Conservation (phyloP, 768 basidiomycete genomes). For the Naematelia encephala region DNA sequence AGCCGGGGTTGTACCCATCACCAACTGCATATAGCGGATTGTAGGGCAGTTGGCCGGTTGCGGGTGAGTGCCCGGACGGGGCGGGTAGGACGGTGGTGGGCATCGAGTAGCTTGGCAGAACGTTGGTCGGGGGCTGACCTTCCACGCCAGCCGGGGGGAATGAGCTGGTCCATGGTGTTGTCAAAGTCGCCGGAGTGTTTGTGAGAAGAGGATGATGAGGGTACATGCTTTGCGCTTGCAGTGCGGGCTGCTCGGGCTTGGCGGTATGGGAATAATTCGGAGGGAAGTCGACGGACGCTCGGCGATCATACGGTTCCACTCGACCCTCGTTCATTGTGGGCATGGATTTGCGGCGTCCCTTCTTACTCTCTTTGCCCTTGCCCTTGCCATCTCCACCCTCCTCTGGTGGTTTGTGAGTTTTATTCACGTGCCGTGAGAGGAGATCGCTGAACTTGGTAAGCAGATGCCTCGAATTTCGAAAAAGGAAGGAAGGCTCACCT, state of each 20-base stretch:
- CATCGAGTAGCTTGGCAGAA: not conserved
- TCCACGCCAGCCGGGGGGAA: not conserved
- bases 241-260: not conserved
- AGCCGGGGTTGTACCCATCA: conserved; percentile 11
- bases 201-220: conserved; percentile 2
- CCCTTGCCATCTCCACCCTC: conserved; percentile 13
- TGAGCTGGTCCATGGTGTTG: not conserved
- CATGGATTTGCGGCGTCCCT: conserved; percentile 34
- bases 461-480: not conserved
- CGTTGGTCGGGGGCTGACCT: not conserved
- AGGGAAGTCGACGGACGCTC: not conserved
- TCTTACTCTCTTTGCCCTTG: conserved; percentile 27
- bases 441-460: conserved; percentile 30
- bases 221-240: conserved; percentile 4
- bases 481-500: conserved; percentile 26
- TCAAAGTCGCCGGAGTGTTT: not conserved
- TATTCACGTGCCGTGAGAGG: conserved; percentile 49
- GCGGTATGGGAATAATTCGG: not conserved
- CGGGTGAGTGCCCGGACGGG: not conserved
- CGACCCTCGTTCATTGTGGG: conserved; percentile 3
- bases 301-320: not conserved
- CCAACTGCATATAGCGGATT: not conserved
- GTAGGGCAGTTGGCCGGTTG: not conserved
- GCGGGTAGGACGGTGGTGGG: not conserved
- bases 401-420: conserved; percentile 42